A percentile compares a stretch with the other conserved stretches of the same genome.
phyloP scores from a whole-genome alignment of 2,329 filamentous ascomycete genomes.

The Didymella pomorum region DNA sequence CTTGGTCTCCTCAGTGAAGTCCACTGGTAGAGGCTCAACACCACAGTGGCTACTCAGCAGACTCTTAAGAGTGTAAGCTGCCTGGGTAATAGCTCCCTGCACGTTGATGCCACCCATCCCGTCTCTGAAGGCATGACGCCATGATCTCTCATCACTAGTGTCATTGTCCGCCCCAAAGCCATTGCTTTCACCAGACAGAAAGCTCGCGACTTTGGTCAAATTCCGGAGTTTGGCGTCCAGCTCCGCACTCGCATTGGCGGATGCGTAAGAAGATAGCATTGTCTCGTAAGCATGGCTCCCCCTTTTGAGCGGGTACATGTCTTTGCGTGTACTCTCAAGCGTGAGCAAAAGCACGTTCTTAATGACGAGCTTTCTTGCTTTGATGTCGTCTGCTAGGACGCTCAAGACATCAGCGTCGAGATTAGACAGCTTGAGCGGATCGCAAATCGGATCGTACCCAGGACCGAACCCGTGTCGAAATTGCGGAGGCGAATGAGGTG shows the following conservation, averaged over 20 bases:
- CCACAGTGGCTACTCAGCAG: slow-evolving; percentile 29
- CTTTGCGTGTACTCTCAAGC: slow-evolving; percentile 29
- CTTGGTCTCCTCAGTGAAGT: slow-evolving; percentile 28
- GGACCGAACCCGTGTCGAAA: slow-evolving; percentile 8
- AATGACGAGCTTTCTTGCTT: slow-evolving; percentile 20
- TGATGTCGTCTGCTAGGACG: slow-evolving; percentile 7
- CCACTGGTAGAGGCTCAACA: slow-evolving; percentile 28
- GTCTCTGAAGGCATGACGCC: slow-evolving; percentile 24
- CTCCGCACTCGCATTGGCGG: slow-evolving; percentile 13
- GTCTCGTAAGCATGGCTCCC: slow-evolving; percentile 25
- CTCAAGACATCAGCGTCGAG: slow-evolving; percentile 19
- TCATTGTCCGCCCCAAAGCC: slow-evolving; percentile 10
- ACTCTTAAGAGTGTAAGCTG: slow-evolving; percentile 29
- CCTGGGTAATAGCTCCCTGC: slow-evolving; percentile 28
- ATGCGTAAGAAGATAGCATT: slow-evolving; percentile 20
- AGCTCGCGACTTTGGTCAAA: slow-evolving; percentile 20
- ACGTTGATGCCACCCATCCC: slow-evolving; percentile 27
- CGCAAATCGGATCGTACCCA: slow-evolving; percentile 18
- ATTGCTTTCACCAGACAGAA: slow-evolving; percentile 22
- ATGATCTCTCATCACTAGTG: not conserved
- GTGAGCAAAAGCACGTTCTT: slow-evolving; percentile 28
- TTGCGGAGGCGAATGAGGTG: not conserved
- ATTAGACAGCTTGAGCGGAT: slow-evolving; percentile 26
- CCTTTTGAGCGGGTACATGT: slow-evolving; percentile 27
- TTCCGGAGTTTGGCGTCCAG: slow-evolving; percentile 22